Conservation (phyloP, 2,329 filamentous ascomycete genomes). For the Phyllosticta citribraziliensis region DNA sequence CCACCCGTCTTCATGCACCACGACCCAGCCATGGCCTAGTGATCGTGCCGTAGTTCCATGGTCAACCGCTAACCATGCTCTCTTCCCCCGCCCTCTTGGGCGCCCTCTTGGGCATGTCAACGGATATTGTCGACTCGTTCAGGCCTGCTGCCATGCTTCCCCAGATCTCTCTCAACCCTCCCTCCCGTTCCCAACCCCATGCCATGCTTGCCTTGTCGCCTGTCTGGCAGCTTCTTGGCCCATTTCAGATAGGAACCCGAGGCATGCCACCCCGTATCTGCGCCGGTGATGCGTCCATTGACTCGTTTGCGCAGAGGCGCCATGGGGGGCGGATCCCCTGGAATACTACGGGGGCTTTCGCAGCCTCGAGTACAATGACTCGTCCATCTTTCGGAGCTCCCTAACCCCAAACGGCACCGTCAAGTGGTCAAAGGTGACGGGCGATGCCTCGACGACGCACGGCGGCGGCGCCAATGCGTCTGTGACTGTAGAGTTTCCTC, state of each 20-base stretch:
- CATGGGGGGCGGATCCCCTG: constrained; percentile 50
- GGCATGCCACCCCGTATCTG: constrained; percentile 30
- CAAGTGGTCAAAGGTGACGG: constrained; percentile 35
- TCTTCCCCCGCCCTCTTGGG: background rate
- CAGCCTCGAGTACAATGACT: constrained; percentile 32
- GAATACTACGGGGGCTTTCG: constrained; percentile 45
- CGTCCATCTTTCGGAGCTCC: constrained; percentile 39
- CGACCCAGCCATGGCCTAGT: background rate
- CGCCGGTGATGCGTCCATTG: constrained; percentile 9
- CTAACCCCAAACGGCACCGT: constrained; percentile 42
- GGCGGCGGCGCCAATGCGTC: constrained; percentile 25
- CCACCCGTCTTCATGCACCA: background rate
- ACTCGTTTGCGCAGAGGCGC: constrained; percentile 34
- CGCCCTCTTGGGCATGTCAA: background rate
- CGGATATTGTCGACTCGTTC: background rate
- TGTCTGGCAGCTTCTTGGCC: constrained; percentile 45
- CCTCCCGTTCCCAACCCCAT: background rate
- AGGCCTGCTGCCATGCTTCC: background rate
- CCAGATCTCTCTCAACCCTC: background rate
- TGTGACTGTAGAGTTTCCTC: constrained; percentile 37
- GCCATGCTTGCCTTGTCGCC: constrained; percentile 22
- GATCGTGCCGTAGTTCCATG: background rate
- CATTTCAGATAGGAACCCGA: constrained; percentile 50
- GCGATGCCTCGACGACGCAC: constrained; percentile 16
- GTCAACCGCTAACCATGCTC: background rate